Conservation (phyloP, 2,329 filamentous ascomycete species). For the Neofusicoccum cordaticola region DNA sequence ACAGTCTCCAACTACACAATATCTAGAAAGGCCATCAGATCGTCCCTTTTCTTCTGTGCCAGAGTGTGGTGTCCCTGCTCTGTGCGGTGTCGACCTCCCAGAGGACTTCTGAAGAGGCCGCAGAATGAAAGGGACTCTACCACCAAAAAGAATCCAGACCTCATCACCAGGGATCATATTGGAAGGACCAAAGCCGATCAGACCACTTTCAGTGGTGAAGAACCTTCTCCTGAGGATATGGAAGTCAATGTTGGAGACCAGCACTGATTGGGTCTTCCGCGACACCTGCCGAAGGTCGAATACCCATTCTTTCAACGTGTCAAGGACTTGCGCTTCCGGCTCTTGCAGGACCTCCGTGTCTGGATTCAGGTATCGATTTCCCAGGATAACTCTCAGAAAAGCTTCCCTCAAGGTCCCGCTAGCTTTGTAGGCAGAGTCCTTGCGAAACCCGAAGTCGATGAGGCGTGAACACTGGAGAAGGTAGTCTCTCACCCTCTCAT, state of each 20-base stretch:
- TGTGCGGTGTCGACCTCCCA: too few species aligned
- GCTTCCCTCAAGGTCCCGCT: background rate
- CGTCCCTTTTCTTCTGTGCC: background rate
- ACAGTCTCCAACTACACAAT: background rate
- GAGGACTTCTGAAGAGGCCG: background rate
- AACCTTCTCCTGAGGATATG: background rate
- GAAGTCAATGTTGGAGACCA: background rate
- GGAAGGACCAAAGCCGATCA: background rate
- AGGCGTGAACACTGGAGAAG: background rate
- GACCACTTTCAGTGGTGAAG: background rate
- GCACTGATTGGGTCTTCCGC: background rate
- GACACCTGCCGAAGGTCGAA: background rate
- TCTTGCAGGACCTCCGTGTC: background rate
- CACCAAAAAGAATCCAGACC: background rate
- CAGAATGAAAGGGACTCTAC: background rate
- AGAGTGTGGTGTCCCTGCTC: background rate
- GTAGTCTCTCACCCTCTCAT: background rate
- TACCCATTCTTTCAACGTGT: background rate
- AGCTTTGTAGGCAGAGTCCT: background rate
- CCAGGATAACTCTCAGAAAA: background rate
- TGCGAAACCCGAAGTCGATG: background rate
- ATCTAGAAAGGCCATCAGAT: background rate
- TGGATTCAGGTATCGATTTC: background rate
- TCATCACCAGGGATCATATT: background rate
- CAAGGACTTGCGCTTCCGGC: background rate